Conservation (phyloP, 306 rosid species). For the Cyamopsis tetragonoloba region DNA sequence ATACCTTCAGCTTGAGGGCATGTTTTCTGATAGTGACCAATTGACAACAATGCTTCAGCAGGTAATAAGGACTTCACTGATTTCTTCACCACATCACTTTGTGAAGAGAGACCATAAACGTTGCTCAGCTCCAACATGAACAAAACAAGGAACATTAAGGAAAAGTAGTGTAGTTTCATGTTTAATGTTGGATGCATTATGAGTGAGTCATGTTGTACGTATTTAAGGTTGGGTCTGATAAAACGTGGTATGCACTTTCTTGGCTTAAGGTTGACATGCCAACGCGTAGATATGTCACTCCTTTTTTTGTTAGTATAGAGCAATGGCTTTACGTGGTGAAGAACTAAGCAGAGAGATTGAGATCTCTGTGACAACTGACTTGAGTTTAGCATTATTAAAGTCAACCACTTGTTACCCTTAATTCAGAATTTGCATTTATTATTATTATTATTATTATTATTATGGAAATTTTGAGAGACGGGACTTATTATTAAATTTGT, state of each 20-base stretch:
- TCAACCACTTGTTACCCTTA: slow-evolving; percentile 13
- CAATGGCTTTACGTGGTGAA: slow-evolving; percentile 29
- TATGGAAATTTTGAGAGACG: not conserved
- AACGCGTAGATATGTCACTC: slow-evolving; percentile 32
- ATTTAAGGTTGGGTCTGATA: slow-evolving; percentile 20
- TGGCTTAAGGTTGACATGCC: slow-evolving; percentile 30
- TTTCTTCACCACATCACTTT: not conserved
- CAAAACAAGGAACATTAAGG: slow-evolving; percentile 31
- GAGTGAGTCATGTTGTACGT: slow-evolving; percentile 27
- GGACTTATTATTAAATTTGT: not conserved
- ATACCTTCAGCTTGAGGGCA: slow-evolving; percentile 74
- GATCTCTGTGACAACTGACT: slow-evolving; percentile 23
- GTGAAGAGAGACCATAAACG: slow-evolving; percentile 12
- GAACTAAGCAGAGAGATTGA: not conserved
- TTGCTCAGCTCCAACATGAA: slow-evolving; percentile 26
- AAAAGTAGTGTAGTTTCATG: slow-evolving; percentile 38
- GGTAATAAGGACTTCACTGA: not conserved
- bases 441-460: not conserved
- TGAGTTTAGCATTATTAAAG: not conserved
- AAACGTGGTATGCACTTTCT: slow-evolving; percentile 53
- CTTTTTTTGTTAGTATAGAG: not conserved
- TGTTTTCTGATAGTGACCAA: slow-evolving; percentile 38
- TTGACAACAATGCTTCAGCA: slow-evolving; percentile 44
- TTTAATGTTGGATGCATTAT: slow-evolving; percentile 15
- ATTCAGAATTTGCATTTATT: not conserved